A percentile compares a stretch with the other conserved stretches of the same genome.
Conservation (phyloP, 176 grass and related monocot species). For the Musa troglodytarum region DNA sequence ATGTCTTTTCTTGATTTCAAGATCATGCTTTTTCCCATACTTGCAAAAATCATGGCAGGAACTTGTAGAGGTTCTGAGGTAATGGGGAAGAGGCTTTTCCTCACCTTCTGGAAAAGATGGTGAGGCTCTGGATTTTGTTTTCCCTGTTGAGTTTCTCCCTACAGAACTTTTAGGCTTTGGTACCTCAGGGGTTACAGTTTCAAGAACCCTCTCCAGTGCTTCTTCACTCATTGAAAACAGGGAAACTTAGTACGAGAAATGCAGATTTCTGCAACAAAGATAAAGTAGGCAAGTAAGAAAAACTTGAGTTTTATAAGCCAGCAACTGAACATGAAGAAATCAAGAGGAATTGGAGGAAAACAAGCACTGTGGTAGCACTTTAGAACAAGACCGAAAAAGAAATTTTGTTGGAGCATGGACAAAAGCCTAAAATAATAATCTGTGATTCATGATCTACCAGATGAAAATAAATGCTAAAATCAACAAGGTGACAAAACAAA, state of each 20-base stretch:
- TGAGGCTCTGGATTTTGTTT: background rate
- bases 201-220: conserved; percentile 22
- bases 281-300: background rate
- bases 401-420: background rate
- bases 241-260: background rate
- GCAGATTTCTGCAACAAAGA: background rate
- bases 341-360: no score
- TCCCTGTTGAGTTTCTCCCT: conserved; percentile 6
- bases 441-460: background rate
- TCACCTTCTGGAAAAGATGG: background rate
- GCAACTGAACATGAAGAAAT: background rate
- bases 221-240: conserved; percentile 29
- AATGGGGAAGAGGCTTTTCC: conserved; percentile 48
- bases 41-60: conserved; percentile 91
- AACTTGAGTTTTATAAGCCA: no score
- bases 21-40: conserved; percentile 47
- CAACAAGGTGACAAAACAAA: background rate
- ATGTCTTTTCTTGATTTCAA: conserved; percentile 42
- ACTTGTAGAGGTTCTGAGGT: conserved; percentile 45
- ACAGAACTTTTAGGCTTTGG: background rate
- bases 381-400: background rate
- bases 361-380: no score
- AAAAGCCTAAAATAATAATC: no score
- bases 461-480: background rate
- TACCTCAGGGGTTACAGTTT: background rate